phyloP scores from a whole-genome alignment of 495 filamentous ascomycete species.

The Choiromyces venosus region DNA sequence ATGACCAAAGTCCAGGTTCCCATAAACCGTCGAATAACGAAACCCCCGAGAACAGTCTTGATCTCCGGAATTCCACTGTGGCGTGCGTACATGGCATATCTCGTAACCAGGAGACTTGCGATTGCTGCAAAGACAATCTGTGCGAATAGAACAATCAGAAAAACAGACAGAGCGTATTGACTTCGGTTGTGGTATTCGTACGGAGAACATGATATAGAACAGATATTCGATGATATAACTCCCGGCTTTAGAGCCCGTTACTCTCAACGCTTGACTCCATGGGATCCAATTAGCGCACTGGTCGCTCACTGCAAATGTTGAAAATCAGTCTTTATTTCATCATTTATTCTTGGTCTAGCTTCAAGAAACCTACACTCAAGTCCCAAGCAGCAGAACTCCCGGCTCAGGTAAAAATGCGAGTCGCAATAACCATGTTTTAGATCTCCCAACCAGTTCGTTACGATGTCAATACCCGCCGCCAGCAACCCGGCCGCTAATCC shows the following conservation, averaged over 20 bases:
- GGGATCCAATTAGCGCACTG: constrained; percentile 79
- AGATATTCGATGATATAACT: constrained; percentile 77
- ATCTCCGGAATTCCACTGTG: constrained; percentile 98
- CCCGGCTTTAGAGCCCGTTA: constrained; percentile 59
- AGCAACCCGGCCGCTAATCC: constrained; percentile 69
- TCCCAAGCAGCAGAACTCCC: constrained; percentile 86
- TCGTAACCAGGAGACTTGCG: constrained; percentile 73
- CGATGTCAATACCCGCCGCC: constrained; percentile 83
- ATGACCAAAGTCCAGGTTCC: constrained; percentile 87
- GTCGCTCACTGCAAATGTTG: constrained; percentile 50
- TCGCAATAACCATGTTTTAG: constrained; percentile 88
- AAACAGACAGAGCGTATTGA: not conserved
- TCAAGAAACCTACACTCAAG: constrained; percentile 57
- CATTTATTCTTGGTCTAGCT: not conserved
- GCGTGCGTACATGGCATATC: constrained; percentile 81
- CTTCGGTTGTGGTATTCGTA: constrained; percentile 43
- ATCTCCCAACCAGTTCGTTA: constrained; percentile 91
- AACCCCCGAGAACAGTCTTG: constrained; percentile 92
- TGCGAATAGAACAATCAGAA: constrained; percentile 11
- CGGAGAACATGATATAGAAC: constrained; percentile 76
- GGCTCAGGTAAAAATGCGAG: constrained; percentile 78
- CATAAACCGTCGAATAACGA: constrained; percentile 87
- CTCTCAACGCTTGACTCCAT: constrained; percentile 67
- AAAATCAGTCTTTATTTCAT: constrained; percentile 3
- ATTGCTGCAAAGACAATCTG: constrained; percentile 74